Conservation (phyloP, 2,329 filamentous ascomycete species). For the Acarospora socialis region DNA sequence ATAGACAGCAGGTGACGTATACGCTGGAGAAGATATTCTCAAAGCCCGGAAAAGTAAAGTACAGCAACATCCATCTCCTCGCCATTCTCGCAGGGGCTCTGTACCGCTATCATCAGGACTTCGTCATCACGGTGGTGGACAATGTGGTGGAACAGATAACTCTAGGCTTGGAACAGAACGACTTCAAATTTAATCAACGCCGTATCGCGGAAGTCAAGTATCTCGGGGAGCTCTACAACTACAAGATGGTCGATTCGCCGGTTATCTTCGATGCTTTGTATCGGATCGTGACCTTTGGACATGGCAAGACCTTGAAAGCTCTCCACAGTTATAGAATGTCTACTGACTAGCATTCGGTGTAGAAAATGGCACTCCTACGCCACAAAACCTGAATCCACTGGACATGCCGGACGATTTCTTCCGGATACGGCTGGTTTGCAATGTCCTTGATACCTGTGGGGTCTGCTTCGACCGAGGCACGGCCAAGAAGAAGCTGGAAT, state of each 20-base stretch:
- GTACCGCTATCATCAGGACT: slow-evolving; percentile 81
- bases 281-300: slow-evolving; percentile 84
- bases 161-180: slow-evolving; percentile 82
- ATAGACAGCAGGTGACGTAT: slow-evolving; percentile 44
- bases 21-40: slow-evolving; percentile 84
- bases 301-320: slow-evolving; percentile 42
- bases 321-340: slow-evolving; percentile 6
- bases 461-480: slow-evolving; percentile 90
- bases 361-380: slow-evolving; percentile 65
- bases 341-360: slow-evolving; percentile 12
- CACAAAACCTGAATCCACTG: slow-evolving; percentile 60
- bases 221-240: slow-evolving; percentile 91
- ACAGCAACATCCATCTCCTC: slow-evolving; percentile 87
- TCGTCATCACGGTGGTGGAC: slow-evolving; percentile 83
- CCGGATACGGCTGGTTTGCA: slow-evolving; percentile 78
- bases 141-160: slow-evolving; percentile 78
- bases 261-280: slow-evolving; percentile 94
- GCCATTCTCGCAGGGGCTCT: slow-evolving; percentile 79
- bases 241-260: slow-evolving; percentile 87
- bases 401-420: slow-evolving; percentile 93
- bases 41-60: slow-evolving; percentile 94
- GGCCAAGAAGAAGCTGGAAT: slow-evolving; percentile 93
- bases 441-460: slow-evolving; percentile 84
- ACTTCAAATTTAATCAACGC: slow-evolving; percentile 94
- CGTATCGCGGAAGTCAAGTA: slow-evolving; percentile 94